Evolutionary conservation across 768 basidiomycete species (phyloP), one percentile per base, ranked within the genome.

Genomic region (Russula lepida): DNA sequence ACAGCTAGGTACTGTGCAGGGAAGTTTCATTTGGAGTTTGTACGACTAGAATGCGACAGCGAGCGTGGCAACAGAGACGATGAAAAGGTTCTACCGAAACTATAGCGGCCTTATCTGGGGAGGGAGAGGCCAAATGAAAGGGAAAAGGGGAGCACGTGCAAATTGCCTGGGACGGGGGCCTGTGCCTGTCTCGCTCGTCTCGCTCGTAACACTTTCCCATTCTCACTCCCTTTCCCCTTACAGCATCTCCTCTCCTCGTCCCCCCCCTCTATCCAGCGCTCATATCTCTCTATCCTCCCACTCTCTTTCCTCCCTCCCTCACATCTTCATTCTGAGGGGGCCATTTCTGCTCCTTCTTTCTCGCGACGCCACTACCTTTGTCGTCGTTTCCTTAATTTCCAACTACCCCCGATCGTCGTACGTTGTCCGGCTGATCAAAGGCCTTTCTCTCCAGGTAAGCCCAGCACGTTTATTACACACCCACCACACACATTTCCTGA

Each of bases 361-460:
- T 21, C 49, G 32, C 51, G 44, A 43, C 43, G 41, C 47, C n/a
- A 47, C 8, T 33, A 39, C 61, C 12, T 39, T 19, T 15, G 13
- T 15, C 61, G 28, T 58, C 43, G n/a, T 44, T 39, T 54, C n/a
- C 49, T 23, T 25, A 46, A 44, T 57, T 52, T 48, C 56, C 35
- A 48, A 58, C 52, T 12, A 17, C 19, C 19, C 27, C 28, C 28
- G 54, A 60, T 60, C 49, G 19, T 35, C 54, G 28, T 56, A 33
- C 44, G 27, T 50, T 39, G 28, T 15, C 41, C 44, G 51, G 23
- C 44, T 58, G 61, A 58, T 58, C 51, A 62, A 58, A 35, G 23
- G 25, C 23, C 60, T 11, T 27, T 56, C 44, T n/a, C 33, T 32
- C 44, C 13, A 58, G 56, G 56, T 58, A 21, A 41, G 56, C n/a